Evolutionary conservation across 2,329 filamentous ascomycete genomes (phyloP), one percentile per base, ranked within the genome.

Genomic region (Cladophialophora immunda): DNA sequence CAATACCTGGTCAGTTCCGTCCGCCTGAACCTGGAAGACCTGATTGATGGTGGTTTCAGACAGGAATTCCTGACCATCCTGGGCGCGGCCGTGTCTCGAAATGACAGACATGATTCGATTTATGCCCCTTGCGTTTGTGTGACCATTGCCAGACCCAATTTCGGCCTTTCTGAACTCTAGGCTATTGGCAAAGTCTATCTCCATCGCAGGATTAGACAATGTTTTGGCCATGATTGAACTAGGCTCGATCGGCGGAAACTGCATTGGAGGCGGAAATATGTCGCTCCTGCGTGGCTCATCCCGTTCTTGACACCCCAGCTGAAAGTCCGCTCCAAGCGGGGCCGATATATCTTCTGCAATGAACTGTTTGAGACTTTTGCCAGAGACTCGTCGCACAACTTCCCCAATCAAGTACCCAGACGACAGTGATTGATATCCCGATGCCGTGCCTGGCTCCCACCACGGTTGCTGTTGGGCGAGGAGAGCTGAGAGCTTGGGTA

Each of bases 1-100:
- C 0, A 81, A 50, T 0, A 79, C 80, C 6, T 81, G 63, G 68
- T 85, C 83, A 0, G 57, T 17, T 0, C 81, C 81, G 6, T 73
- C 68, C 0, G 76, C 53, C 66, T 84, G 82, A 54, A 83, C 80
- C 27, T 81, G 64, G 54, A 83, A 78, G 55, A 84, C 80, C 45
- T 79, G 69, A 5, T 83, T 77, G 3, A 83, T 74, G 0, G 67
- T 70, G 34, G 62, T 30, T 1, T 63, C 54, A 7, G 68, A 62
- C 11, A 70, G 59, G 2, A 68, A 47, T 22, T 36, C n/a, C 15
- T 22, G 4, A 9, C 65, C 62, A 53, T 67, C 58, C 32, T 62
- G 62, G 15, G 47, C 65, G n/a, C 13, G 15, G 13, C 68, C 68
- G 32, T 52, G 50, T 25, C 65, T 19, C 4, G 68, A 66, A 5